These are phyloP conservation scores for Cystobasidium pallidum DNA, from an alignment of 1,284 basidiomycete genomes.

Conservation along the genomic window DNA sequence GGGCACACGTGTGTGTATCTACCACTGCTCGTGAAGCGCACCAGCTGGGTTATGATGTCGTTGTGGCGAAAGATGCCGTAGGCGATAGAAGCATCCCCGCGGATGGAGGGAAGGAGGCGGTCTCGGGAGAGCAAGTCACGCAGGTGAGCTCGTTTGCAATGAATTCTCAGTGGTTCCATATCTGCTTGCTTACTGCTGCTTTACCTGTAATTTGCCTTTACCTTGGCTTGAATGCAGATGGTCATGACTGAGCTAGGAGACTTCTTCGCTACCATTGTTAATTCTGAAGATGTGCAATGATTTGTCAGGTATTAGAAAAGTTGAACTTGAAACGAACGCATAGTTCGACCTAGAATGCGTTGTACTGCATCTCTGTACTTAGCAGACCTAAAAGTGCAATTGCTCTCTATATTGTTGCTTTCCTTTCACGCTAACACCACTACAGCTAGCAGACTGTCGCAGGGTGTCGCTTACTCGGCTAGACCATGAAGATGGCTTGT, in stretches of 20 bases:
- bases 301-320: too few species aligned
- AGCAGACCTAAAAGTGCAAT: too few species aligned
- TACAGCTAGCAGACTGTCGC: too few species aligned
- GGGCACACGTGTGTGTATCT: conserved; percentile 39
- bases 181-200: not conserved
- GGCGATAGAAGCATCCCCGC: conserved; percentile 38
- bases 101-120: conserved; percentile 21
- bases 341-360: too few species aligned
- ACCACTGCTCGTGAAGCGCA: conserved; percentile 41
- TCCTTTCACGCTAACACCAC: not conserved
- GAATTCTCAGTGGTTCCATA: not conserved
- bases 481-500: not conserved
- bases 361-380: too few species aligned
- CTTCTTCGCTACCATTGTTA: conserved; percentile 41
- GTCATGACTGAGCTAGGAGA: conserved; percentile 36
- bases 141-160: conserved; percentile 21
- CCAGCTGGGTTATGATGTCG: conserved; percentile 40
- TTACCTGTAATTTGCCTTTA: not conserved
- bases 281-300: conserved; percentile 30
- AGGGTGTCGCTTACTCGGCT: not conserved
- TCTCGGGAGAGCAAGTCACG: conserved; percentile 24
- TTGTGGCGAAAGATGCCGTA: conserved; percentile 39
- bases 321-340: too few species aligned
- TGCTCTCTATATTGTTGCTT: not conserved
- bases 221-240: conserved; percentile 6